Percentiles rank a stretch among this genome's conserved stretches.
phyloP scores from a whole-genome alignment of 73 alveolate genomes.

The Stentor roeselii region DNA sequence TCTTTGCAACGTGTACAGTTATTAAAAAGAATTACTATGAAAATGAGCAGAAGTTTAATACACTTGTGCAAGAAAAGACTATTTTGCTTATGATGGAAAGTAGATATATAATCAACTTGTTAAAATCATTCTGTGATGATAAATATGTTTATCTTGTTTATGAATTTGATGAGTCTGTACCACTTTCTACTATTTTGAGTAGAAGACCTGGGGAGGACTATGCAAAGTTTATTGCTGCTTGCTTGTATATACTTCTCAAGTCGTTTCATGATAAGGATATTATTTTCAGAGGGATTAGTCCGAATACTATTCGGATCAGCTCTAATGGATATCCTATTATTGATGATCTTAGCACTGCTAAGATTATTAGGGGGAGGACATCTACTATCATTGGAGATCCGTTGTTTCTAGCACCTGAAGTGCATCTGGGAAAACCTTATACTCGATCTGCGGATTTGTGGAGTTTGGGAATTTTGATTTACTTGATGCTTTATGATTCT shows the following conservation, averaged over 20 bases:
- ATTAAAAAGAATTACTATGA: background rate
- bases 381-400: background rate
- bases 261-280: background rate
- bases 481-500: background rate
- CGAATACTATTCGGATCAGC: background rate
- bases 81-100: background rate
- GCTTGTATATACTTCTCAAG: background rate
- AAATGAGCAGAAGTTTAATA: background rate
- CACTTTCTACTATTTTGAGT: background rate
- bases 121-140: background rate
- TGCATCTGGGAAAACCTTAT: background rate
- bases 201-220: background rate
- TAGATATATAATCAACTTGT: no score
- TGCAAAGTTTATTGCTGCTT: background rate
- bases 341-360: background rate
- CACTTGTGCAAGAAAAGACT: background rate
- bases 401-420: slow-evolving; percentile 27
- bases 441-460: slow-evolving; percentile 24
- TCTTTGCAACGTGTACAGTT: background rate
- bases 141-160: background rate
- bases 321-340: background rate
- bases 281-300: background rate
- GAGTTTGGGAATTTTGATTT: slow-evolving; percentile 29
- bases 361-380: background rate
- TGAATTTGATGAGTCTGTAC: background rate